Base-by-base conservation (phyloP, 2,329 filamentous ascomycete species). In the Corynespora cassiicola region DNA sequence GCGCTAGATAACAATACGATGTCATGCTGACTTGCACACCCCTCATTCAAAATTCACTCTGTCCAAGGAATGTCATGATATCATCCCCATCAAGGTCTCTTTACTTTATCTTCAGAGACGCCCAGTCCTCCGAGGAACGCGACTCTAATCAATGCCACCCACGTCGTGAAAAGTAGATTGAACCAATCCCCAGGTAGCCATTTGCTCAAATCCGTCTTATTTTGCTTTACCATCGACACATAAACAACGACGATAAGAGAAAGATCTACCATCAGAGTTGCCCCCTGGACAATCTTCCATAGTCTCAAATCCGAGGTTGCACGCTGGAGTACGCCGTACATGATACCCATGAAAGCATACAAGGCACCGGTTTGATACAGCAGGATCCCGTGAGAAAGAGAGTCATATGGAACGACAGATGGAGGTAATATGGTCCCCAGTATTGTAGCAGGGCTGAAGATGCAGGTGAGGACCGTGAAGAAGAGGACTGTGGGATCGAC, bases 241-340 rank as follows among this genome's bases (percentile, higher is more conserved):
- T 25, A 37, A 8, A 45, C 9, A 2, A 29, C 38, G 8, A 23
- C 26, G 4, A 49, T 24, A 8, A 49, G 32, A 4, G 35, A 20
- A 6, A 42, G 5, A 24, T 49, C 42, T 3, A 49, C 42, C 8
- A 33, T 18, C 9, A 49, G 23, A 2, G 33, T 40, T 14, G 42
- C 35, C 3, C 38, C 45, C 15, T 49, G 45, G 5, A 49, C 42
- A 17, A 46, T 32, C 12, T 30, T 35, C 45, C 45, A 49, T 15
- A 49, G 36, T n/a, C 31, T 38, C 8, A 36, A 42, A 7, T 45
- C 45, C 1, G 24, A 16, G 5, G 31, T 37, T 6, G 31, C 45
- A 19, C 45, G 42, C 17, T 45, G 31, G 2, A 46, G 15, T 11
- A 46, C 36, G 16, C 22, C 42, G 10, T 31, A 43, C 2, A 45